Base-by-base conservation (phyloP, 352 stramenopile species). In the Pythium folliculosum region DNA sequence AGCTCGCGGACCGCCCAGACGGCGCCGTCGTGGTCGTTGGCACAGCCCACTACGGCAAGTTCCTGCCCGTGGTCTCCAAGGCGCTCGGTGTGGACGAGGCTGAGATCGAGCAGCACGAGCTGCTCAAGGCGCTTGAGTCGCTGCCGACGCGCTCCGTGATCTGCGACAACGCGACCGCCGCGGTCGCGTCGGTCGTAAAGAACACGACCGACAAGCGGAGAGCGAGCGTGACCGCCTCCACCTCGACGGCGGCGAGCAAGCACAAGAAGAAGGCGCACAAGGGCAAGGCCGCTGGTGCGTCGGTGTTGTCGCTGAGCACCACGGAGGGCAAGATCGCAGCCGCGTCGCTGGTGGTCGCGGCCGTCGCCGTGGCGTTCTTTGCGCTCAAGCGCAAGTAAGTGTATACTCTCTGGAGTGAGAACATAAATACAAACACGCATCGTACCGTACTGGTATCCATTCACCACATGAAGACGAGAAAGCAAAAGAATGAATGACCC, bases 41-140 rank as follows among this genome's bases (percentile, higher is more conserved):
- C 6, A 99, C 96, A 37, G 97, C 97, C 3, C 97, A 99, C 78
- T 97, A 98, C 67, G 97, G 91, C 70, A 99, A 99, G 81, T 99
- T 99, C 72, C 77, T 98, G 57, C 94, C 92, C 1, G 96, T 98
- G 6, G 89, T 97, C 14, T 90, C 79, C 8, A 82, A 90, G 70
- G 96, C 96, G 14, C 86, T 99, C 27, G 79, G 86, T 75, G 78
- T 92, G 65, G 35, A 65, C 30, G 80, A 91, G 71, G 47, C 65
- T 9, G 76, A 89, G 50, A 81, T 95, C 22, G 43, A 81, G 68
- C 88, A 96, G 75, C 88, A 96, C 67, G 70, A 74, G 57, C 80
- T 90, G 62, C 76, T 96, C 25, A 84, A 94, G 73, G 72, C 82
- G 22, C 69, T 96, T 9, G 88, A 95, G 74, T 73, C 60, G 12